Base-by-base conservation (phyloP, 176 grass and related monocot genomes). In the Otatea glauca region DNA sequence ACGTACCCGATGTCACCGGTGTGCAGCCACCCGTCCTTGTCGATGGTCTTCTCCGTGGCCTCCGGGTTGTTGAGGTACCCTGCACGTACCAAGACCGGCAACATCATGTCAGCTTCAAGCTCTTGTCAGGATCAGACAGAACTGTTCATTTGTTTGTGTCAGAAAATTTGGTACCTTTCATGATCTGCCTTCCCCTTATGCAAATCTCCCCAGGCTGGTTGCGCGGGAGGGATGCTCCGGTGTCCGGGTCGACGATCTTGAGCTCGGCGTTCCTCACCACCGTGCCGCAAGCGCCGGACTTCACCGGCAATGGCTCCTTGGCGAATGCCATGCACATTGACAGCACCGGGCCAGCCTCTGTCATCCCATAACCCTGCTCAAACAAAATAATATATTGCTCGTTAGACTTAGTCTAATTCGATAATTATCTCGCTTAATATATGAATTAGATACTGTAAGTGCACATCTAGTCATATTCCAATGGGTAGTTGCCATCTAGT, bases 321-420 rank as follows among this genome's bases (percentile, higher is more conserved):
- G 94, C 94, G 50, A 97, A 97, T 3, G 94, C 92, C 92, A 97
- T 87, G 86, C 94, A 94, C 94, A 97, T 97, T 1, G 94, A 91
- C 20, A 97, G 81, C 55, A 97, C 94, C 5, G 94, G 94, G 0
- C 92, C 94, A 2, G 94, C 94, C 54, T 94, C 94, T 1, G 94
- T 94, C 94, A 97, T 94, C 44, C 94, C 94, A 2, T 94, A 97
- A 0, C 94, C 94, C 92, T 94, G 90, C 50, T 81, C 47, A 37
- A 24, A 5, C 45, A 56, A 51, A 51, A 37, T 35, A 16, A 42
- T 10, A 11, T 41, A 27, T 74, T 53, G 25, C 47, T 29, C 14
- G 45, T 49, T 51, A 49, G 7, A 73, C 24, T 32, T 48, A 50
- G 23, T 50, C 14, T 16, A 15, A 11, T 50, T 51, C 45, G 71